phyloP scores from a whole-genome alignment of 2,329 filamentous ascomycete genomes.

The Neofusicoccum kwambonambiense region DNA sequence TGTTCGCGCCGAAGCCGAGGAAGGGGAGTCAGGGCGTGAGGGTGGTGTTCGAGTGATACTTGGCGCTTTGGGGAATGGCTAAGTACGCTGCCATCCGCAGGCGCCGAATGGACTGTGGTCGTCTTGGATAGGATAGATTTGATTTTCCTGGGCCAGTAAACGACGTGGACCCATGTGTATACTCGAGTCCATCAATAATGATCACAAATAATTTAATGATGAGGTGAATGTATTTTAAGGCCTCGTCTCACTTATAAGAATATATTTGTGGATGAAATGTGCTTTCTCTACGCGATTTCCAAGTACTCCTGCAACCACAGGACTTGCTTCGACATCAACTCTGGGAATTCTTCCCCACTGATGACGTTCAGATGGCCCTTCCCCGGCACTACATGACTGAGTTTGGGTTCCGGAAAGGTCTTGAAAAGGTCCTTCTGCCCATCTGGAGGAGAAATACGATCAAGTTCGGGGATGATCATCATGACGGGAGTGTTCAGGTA shows the following conservation, averaged over 20 bases:
- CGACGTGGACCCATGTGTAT: no score
- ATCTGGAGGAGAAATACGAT: slow-evolving; percentile 26
- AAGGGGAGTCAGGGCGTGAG: not conserved
- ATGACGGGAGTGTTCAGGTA: slow-evolving; percentile 25
- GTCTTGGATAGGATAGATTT: no score
- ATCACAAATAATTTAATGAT: no score
- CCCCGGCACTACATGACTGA: slow-evolving; percentile 23
- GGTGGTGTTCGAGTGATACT: not conserved
- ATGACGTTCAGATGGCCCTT: slow-evolving; percentile 30
- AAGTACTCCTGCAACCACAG: not conserved
- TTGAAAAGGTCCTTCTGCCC: slow-evolving; percentile 25
- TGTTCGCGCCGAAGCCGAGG: not conserved
- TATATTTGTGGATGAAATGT: not conserved
- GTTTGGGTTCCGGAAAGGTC: slow-evolving; percentile 24
- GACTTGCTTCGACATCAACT: not conserved
- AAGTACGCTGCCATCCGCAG: no score
- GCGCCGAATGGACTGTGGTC: no score
- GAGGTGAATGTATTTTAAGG: not conserved
- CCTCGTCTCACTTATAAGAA: no score
- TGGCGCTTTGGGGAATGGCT: not conserved
- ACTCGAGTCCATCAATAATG: no score
- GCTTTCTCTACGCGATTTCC: not conserved
- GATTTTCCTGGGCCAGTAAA: no score
- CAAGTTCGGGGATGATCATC: slow-evolving; percentile 28
- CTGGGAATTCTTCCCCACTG: slow-evolving; percentile 22